Evolutionary conservation across 2,329 filamentous ascomycete species (phyloP), one percentile per base, ranked within the genome.

Genomic region (Xylaria sp.): DNA sequence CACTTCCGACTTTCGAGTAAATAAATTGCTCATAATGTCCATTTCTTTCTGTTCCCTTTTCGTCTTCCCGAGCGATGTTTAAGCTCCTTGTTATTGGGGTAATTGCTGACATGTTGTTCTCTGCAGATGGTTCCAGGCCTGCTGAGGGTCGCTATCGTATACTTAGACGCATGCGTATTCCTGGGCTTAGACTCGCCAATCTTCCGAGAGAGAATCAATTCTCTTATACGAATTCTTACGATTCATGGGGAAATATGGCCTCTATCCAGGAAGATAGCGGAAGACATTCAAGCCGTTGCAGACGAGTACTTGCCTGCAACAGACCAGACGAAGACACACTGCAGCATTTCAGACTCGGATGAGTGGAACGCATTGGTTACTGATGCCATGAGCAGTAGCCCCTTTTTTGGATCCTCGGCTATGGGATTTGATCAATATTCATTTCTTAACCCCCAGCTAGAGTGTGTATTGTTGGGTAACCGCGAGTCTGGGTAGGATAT

Each of bases 141-240:
- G 1, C 67, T 76, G 12, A 63, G 75, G 25, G 76, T 78, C 8
- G 75, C 75, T 25, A 66, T 79, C 15, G 75, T 76, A 20, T 78
- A 80, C 43, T 69, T 80, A 6, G 78, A 80, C 43, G 78, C 78
- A 1, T 79, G 76, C 55, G 75, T 80, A 4, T 80, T 80, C 61
- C 72, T 76, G 23, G 75, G 77, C n/a, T 58, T 77, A 2, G 78
- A 79, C 64, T 79, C 77, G 2, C 74, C 73, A 10, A 66, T 71
- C n/a, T 74, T 79, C 55, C 73, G 78, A 8, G 78, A 79, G 66
- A 79, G 78, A 58, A 74, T 80, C 33, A 75, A 76, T 59, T 71
- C 77, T 58, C 67, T 80, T 6, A 67, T 78, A 25, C 74, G 75
- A 58, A 75, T 80, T 9, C 72, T 80, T 15, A 76, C 72, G 20